A percentile compares a stretch with the other conserved stretches of the same genome.
Evolutionary conservation across 768 basidiomycete species (phyloP).

Genomic region (Ephemerocybe angulata): DNA sequence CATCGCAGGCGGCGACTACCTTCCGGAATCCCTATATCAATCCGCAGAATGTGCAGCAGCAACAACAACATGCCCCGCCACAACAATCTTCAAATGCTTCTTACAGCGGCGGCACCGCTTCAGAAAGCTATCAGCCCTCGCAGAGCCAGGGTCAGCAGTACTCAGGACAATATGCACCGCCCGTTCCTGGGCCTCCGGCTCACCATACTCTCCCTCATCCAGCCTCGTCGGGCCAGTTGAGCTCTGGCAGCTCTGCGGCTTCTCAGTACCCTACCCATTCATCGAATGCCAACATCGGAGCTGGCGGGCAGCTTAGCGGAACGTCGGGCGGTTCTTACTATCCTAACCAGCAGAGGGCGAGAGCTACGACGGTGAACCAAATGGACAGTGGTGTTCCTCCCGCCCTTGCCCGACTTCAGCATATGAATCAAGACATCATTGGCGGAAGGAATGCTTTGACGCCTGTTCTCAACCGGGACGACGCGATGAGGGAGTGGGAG

Average conservation of each 20-base stretch:
- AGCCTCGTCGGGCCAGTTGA: conserved; percentile 47
- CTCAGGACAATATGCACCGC: conserved; percentile 3
- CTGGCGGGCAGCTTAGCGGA: conserved; percentile 46
- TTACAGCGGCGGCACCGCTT: background rate
- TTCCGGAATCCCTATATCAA: conserved; percentile 83
- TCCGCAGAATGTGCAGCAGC: conserved; percentile 34
- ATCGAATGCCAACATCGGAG: conserved; percentile 25
- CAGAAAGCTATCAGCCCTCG: conserved; percentile 5
- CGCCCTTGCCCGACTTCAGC: conserved; percentile 83
- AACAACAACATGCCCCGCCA: conserved; percentile 15
- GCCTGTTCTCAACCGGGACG: conserved; percentile 91
- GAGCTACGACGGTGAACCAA: conserved; percentile 90
- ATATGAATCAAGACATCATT: conserved; percentile 83
- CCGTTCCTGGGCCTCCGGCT: background rate
- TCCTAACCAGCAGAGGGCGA: conserved; percentile 55
- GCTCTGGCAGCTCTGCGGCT: conserved; percentile 22
- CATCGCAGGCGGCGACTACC: conserved; percentile 65
- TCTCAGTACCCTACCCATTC: conserved; percentile 34
- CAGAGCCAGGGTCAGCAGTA: conserved; percentile 2
- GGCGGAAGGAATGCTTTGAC: conserved; percentile 80
- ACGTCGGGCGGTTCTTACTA: conserved; percentile 68
- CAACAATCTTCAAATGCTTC: conserved; percentile 12
- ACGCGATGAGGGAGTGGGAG: conserved; percentile 96
- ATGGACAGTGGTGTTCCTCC: conserved; percentile 88
- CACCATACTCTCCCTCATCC: conserved; percentile 47